Evolutionary conservation across 768 basidiomycete genomes (phyloP).

Genomic region (Russula lepida): DNA sequence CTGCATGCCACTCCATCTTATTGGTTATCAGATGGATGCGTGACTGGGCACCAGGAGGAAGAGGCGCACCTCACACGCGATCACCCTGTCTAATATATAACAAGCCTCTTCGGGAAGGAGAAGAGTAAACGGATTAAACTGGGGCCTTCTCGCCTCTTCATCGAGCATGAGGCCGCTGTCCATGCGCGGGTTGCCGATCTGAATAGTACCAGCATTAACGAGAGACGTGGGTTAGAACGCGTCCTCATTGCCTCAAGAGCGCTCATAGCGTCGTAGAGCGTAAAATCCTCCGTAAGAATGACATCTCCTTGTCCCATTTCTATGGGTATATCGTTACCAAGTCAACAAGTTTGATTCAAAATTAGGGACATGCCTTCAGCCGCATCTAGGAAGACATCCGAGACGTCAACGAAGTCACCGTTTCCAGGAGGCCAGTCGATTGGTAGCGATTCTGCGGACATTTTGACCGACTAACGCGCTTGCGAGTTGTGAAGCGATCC

Average conservation of each 20-base stretch:
- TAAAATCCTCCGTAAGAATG: slow-evolving; percentile 60
- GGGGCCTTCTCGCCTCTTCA: slow-evolving; percentile 32
- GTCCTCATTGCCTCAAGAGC: slow-evolving; percentile 63
- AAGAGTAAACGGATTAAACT: slow-evolving; percentile 56
- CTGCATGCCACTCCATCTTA: slow-evolving; percentile 84
- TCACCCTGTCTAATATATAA: slow-evolving; percentile 75
- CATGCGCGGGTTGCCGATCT: slow-evolving; percentile 88
- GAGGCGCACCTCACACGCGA: slow-evolving; percentile 65
- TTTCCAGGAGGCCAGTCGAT: slow-evolving; percentile 40
- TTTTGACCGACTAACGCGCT: not conserved
- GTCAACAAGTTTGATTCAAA: not conserved
- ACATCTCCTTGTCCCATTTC: slow-evolving; percentile 60
- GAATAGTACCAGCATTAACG: slow-evolving; percentile 14
- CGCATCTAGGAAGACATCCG: slow-evolving; percentile 49
- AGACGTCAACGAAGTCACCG: slow-evolving; percentile 56
- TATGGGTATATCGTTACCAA: slow-evolving; percentile 18
- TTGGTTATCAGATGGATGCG: slow-evolving; percentile 18
- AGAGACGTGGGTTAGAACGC: slow-evolving; percentile 18
- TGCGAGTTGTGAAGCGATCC: not conserved
- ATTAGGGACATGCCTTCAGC: slow-evolving; percentile 41
- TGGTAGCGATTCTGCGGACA: not conserved
- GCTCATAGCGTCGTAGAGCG: slow-evolving; percentile 87
- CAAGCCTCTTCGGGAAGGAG: slow-evolving; percentile 76
- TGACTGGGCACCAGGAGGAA: not conserved
- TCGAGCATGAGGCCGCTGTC: slow-evolving; percentile 62